phyloP scores from a whole-genome alignment of 768 basidiomycete genomes.

The Phanerochaete sordida region DNA sequence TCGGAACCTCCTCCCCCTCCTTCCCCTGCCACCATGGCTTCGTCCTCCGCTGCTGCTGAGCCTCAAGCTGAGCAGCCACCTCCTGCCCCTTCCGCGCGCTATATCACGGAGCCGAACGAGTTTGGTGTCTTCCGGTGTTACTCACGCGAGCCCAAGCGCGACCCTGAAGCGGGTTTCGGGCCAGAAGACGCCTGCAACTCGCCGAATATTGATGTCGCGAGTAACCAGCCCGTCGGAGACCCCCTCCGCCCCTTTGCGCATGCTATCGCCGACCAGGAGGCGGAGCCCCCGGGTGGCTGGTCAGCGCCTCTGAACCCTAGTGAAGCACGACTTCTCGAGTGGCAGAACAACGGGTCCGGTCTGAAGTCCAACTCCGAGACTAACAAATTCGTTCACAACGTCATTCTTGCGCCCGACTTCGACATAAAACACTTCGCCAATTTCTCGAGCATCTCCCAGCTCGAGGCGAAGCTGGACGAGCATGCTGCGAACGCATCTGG shows the following conservation, averaged over 20 bases:
- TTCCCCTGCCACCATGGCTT: not conserved
- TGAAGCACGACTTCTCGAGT: conserved; percentile 20
- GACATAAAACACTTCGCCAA: conserved; percentile 11
- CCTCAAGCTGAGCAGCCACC: not conserved
- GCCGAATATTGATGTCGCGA: not conserved
- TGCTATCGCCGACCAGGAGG: not conserved
- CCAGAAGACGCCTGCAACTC: not conserved
- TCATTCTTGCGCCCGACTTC: conserved; percentile 22
- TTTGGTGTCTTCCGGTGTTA: conserved; percentile 5
- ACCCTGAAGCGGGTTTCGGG: not conserved
- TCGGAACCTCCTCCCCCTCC: not conserved
- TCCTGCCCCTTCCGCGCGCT: not conserved
- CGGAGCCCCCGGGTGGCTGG: not conserved
- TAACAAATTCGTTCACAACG: conserved; percentile 23
- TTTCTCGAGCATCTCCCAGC: conserved; percentile 16
- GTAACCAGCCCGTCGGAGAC: not conserved
- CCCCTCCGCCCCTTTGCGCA: not conserved
- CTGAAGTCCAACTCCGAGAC: conserved; percentile 26
- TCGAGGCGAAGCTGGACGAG: conserved; percentile 13
- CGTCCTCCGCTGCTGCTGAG: not conserved
- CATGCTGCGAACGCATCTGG: conserved; percentile 12
- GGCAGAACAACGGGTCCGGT: conserved; percentile 28
- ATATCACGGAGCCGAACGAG: not conserved
- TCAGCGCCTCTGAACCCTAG: conserved; percentile 1
- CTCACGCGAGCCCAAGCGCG: not conserved